Evolutionary conservation across 2,329 filamentous ascomycete species (phyloP).

Genomic region (Phoma sp.): DNA sequence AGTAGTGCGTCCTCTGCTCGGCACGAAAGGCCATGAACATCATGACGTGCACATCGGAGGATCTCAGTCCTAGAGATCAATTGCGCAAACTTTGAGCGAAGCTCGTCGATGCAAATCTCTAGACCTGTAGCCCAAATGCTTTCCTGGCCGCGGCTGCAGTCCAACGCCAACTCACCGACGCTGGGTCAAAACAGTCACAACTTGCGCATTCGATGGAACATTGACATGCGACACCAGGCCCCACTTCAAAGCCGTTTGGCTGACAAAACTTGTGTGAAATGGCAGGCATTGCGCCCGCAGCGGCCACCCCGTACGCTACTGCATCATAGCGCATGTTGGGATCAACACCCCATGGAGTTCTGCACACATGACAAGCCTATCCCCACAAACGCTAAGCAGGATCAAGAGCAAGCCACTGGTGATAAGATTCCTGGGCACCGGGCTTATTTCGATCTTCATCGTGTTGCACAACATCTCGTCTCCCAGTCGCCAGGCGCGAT

Average conservation of each 20-base stretch:
- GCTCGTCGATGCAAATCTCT: too few relatives aligned
- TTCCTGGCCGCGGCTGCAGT: neutral
- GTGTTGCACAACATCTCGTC: neutral
- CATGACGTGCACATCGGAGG: neutral
- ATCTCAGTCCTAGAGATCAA: neutral
- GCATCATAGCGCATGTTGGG: neutral
- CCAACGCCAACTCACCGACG: neutral
- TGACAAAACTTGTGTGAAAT: neutral
- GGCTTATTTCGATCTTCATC: neutral
- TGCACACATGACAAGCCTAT: conserved; percentile 2
- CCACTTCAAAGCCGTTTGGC: neutral
- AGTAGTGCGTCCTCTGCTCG: neutral
- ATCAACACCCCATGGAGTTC: neutral
- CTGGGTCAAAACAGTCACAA: neutral
- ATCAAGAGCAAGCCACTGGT: neutral
- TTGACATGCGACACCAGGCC: neutral
- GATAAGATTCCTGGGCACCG: conserved; percentile 3
- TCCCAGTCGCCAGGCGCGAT: neutral
- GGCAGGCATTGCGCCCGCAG: neutral
- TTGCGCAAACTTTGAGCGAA: too few relatives aligned
- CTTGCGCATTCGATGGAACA: neutral
- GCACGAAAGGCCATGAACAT: neutral
- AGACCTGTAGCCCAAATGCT: too few relatives aligned
- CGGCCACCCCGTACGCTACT: conserved; percentile 3
- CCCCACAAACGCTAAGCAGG: conserved; percentile 5